Conservation (phyloP, 2,329 filamentous ascomycete genomes). For the Pyricularia pennisetigena region DNA sequence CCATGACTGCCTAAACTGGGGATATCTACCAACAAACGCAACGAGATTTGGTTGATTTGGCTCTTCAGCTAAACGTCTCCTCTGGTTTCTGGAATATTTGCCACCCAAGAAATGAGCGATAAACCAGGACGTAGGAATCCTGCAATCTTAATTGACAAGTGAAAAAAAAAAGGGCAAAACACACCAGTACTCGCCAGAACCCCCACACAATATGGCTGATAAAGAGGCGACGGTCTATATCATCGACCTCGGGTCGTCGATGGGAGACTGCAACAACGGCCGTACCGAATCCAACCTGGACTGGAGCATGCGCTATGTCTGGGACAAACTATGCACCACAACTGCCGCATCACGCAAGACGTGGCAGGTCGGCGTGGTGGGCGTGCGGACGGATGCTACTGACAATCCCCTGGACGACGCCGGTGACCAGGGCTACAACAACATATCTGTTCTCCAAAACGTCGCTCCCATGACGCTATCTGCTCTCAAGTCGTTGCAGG, state of each 20-base stretch:
- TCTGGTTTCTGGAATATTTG: background rate
- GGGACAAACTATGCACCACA: slow-evolving; percentile 79
- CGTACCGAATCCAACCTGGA: slow-evolving; percentile 74
- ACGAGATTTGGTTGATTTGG: background rate
- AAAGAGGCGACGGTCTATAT: slow-evolving; percentile 94
- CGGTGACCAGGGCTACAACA: slow-evolving; percentile 63
- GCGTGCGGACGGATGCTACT: slow-evolving; percentile 71
- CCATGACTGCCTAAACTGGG: background rate
- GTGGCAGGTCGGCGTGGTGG: slow-evolving; percentile 67
- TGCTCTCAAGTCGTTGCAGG: slow-evolving; percentile 55
- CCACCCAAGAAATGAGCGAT: background rate
- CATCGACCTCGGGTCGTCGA: slow-evolving; percentile 78
- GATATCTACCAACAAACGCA: background rate
- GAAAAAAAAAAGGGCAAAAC: background rate
- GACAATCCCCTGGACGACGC: slow-evolving; percentile 54
- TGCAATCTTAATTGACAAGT: background rate
- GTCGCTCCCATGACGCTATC: slow-evolving; percentile 52
- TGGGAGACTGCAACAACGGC: slow-evolving; percentile 62
- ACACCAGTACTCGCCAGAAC: background rate
- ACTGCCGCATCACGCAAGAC: slow-evolving; percentile 62
- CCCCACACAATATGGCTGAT: slow-evolving; percentile 55
- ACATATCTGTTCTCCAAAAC: slow-evolving; percentile 73
- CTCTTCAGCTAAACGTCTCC: background rate
- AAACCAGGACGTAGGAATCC: background rate
- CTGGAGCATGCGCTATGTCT: slow-evolving; percentile 84